phyloP scores from a whole-genome alignment of 148 eudicot genomes.

The Linanthus parryae region DNA sequence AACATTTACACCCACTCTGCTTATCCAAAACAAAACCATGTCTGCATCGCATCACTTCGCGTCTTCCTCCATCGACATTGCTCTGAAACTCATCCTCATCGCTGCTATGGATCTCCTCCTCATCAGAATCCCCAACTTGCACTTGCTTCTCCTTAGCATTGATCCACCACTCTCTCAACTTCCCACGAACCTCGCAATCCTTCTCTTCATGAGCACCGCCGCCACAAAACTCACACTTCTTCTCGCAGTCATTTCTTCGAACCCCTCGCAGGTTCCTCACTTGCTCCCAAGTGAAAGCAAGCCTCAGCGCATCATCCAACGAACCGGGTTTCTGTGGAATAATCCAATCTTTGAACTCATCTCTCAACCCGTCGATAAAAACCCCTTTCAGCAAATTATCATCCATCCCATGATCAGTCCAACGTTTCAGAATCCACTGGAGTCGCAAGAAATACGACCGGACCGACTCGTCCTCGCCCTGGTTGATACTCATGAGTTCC shows the following conservation, averaged over 20 bases:
- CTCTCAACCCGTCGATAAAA: constrained; percentile 17
- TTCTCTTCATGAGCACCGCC: constrained; percentile 6
- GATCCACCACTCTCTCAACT: constrained; percentile 10
- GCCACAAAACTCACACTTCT: constrained; percentile 10
- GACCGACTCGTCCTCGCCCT: constrained; percentile 10
- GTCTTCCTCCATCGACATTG: too few species aligned
- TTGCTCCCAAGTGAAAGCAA: constrained; percentile 19
- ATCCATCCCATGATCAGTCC: constrained; percentile 10
- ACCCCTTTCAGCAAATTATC: constrained; percentile 4
- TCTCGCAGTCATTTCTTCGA: neutral
- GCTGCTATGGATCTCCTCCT: too few species aligned
- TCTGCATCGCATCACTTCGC: neutral
- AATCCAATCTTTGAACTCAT: constrained; percentile 12
- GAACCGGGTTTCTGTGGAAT: constrained; percentile 8
- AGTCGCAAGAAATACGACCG: constrained; percentile 18
- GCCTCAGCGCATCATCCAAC: constrained; percentile 11
- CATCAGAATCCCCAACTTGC: neutral
- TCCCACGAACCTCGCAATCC: constrained; percentile 11
- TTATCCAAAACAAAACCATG: neutral
- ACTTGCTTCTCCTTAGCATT: neutral
- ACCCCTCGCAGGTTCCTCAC: constrained; percentile 3
- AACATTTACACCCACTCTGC: constrained; percentile 4
- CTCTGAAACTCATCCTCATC: too few species aligned
- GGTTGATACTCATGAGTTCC: constrained; percentile 5
- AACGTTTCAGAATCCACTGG: constrained; percentile 14